Evolutionary conservation across 2,329 filamentous ascomycete species (phyloP).

Genomic region (Nemania serpens): DNA sequence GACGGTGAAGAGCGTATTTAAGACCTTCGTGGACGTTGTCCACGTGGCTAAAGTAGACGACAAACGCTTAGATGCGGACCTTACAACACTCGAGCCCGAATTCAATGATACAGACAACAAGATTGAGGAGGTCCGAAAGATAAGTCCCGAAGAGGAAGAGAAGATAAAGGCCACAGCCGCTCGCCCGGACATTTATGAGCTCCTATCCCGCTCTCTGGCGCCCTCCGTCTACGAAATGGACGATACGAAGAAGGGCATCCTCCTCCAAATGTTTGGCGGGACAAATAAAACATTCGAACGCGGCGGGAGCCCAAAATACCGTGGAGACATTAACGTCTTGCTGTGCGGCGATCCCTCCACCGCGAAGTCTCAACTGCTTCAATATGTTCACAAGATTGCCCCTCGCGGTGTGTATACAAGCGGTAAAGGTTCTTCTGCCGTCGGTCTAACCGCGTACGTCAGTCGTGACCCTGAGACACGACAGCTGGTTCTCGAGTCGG

Average conservation of each 20-base stretch:
- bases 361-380: slow-evolving; percentile 89
- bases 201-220: slow-evolving; percentile 86
- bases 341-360: slow-evolving; percentile 97
- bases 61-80: slow-evolving; percentile 89
- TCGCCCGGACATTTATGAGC: slow-evolving; percentile 87
- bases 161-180: slow-evolving; percentile 83
- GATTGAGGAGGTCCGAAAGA: slow-evolving; percentile 81
- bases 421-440: slow-evolving; percentile 79
- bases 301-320: slow-evolving; percentile 91
- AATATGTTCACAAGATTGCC: slow-evolving; percentile 97
- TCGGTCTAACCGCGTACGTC: slow-evolving; percentile 80
- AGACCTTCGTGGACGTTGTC: slow-evolving; percentile 94
- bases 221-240: slow-evolving; percentile 98
- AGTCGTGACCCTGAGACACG: slow-evolving; percentile 80
- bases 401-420: slow-evolving; percentile 84
- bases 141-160: slow-evolving; percentile 83
- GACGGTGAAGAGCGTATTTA: slow-evolving; percentile 93
- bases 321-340: slow-evolving; percentile 96
- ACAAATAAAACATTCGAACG: slow-evolving; percentile 98
- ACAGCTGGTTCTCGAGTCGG: slow-evolving; percentile 79
- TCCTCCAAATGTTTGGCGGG: slow-evolving; percentile 94
- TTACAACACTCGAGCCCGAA: slow-evolving; percentile 85
- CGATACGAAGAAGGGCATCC: slow-evolving; percentile 97
- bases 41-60: slow-evolving; percentile 97
- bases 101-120: slow-evolving; percentile 71